Base-by-base conservation (phyloP, 768 basidiomycete species). In the Suillus luteus region DNA sequence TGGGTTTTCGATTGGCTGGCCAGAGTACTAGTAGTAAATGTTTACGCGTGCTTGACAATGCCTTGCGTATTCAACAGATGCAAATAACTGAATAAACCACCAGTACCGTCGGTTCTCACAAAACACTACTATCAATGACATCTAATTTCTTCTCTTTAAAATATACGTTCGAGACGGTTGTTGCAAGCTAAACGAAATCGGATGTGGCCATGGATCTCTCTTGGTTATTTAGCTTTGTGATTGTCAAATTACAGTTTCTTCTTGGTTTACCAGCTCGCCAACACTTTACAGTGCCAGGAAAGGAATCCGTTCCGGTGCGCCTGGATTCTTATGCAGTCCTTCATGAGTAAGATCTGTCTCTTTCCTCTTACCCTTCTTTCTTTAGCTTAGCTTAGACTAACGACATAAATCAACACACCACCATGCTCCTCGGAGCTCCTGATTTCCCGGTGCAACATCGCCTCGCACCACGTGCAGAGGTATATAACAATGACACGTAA, bases 401-500 rank as follows among this genome's bases (percentile, higher is more conserved):
- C 41, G 48, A 49, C 48, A 48, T 11, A n/a, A 63, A 55, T 12
- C n/a, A 19, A 31, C 58, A 73, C 72, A 73, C 68, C 73, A 61
- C 72, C 66, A 72, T 37, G 40, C 37, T 37, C 63, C 68, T 46
- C 69, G 72, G 66, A 71, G 70, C 66, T 73, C 72, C 72, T 73
- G 72, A 70, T 37, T 27, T 70, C 73, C 68, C 7, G 43, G 43
- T 43, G 3, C 43, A 44, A 44, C 19, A 46, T 11, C 5, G 19
- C 44, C 9, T 44, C 9, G 15, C 19, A 19, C 43, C 19, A 15
- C 14, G 14, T 41, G 6, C 8, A 43, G 44, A 46, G 44, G 44
- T 12, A n/a, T 46, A 46, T 5, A 46, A 31, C 31, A 31, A 31
- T 31, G 31, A 3, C 31, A 3, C 31, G 3, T 31, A 31, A 31